phyloP scores from a whole-genome alignment of 2,329 filamentous ascomycete genomes.

The Claviceps quebecensis region DNA sequence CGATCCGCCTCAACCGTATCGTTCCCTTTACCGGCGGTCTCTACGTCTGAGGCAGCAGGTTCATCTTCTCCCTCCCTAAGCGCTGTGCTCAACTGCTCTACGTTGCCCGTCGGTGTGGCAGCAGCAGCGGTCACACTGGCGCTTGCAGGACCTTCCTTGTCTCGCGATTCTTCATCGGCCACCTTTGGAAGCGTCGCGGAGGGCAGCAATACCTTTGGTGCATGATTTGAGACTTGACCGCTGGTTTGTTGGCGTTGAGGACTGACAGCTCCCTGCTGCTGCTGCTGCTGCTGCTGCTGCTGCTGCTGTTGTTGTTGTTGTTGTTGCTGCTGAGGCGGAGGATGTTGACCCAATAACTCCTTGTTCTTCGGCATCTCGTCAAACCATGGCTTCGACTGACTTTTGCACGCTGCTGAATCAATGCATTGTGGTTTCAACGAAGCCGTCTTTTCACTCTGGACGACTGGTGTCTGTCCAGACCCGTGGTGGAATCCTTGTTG shows the following conservation, averaged over 20 bases:
- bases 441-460: background rate
- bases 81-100: background rate
- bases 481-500: background rate
- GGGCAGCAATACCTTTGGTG: constrained; percentile 12
- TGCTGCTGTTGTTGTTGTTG: background rate
- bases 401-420: constrained; percentile 3
- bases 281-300: background rate
- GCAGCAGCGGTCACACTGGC: background rate
- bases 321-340: background rate
- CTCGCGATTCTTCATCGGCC: background rate
- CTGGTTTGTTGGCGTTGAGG: constrained; percentile 6
- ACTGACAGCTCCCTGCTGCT: background rate
- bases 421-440: background rate
- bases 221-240: constrained; percentile 1
- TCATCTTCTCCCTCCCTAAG: background rate
- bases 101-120: background rate
- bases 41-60: background rate
- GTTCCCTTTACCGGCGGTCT: background rate
- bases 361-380: constrained; percentile 13
- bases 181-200: background rate
- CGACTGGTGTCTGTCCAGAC: background rate
- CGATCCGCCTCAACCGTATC: background rate
- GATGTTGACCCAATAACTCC: background rate
- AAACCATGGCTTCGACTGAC: constrained; percentile 16
- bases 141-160: background rate